Evolutionary conservation across 2,329 filamentous ascomycete species (phyloP).

Genomic region (Xylaria sp.): DNA sequence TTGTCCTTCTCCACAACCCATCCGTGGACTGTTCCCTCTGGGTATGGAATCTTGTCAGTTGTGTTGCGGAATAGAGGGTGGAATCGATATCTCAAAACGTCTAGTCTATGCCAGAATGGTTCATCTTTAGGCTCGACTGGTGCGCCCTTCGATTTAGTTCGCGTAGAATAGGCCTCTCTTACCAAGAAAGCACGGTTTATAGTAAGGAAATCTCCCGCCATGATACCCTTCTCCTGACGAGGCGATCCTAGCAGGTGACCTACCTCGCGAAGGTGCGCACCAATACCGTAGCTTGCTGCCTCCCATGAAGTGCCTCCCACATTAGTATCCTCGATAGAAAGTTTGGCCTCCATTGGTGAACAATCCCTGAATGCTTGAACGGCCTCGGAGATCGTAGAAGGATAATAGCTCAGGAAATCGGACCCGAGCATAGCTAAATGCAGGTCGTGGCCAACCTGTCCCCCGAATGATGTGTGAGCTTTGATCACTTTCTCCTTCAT

Average conservation of each 20-base stretch:
- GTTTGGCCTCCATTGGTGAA: conserved; percentile 81
- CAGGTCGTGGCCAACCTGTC: conserved; percentile 71
- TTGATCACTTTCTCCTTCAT: conserved; percentile 69
- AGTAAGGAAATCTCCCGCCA: conserved; percentile 85
- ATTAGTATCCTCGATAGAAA: conserved; percentile 83
- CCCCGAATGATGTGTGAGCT: conserved; percentile 85
- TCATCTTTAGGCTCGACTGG: conserved; percentile 79
- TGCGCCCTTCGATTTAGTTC: conserved; percentile 83
- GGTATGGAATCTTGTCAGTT: conserved; percentile 67
- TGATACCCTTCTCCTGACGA: conserved; percentile 88
- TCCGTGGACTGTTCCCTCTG: conserved; percentile 80
- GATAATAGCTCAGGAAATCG: conserved; percentile 90
- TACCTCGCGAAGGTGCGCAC: conserved; percentile 88
- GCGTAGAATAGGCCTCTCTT: conserved; percentile 83
- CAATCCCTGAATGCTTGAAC: conserved; percentile 89
- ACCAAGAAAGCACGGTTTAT: conserved; percentile 83
- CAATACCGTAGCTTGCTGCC: conserved; percentile 91
- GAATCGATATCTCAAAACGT: conserved; percentile 84
- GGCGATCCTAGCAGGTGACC: conserved; percentile 91
- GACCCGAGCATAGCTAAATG: conserved; percentile 91
- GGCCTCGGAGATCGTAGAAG: conserved; percentile 85
- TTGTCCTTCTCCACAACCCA: conserved; percentile 82
- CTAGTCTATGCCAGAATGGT: conserved; percentile 89
- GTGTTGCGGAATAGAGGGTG: conserved; percentile 90
- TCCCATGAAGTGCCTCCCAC: conserved; percentile 94